phyloP scores from a whole-genome alignment of 2,329 filamentous ascomycete genomes.

The Pseudogymnoascus sp. region DNA sequence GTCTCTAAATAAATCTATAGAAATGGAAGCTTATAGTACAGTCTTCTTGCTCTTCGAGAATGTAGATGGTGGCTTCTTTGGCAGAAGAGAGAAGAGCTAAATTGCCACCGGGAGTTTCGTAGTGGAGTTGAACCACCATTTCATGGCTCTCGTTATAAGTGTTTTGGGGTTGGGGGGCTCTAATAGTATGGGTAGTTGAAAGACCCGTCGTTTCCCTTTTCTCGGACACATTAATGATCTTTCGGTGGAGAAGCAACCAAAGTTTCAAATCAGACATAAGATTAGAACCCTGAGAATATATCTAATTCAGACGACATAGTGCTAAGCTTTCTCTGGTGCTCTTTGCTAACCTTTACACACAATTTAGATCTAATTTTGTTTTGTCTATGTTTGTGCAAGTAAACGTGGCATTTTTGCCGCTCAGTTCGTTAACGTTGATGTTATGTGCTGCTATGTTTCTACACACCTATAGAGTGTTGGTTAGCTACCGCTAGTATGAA shows the following conservation, averaged over 20 bases:
- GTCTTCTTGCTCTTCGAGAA: background rate
- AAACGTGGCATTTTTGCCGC: conserved; percentile 33
- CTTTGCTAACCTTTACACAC: background rate
- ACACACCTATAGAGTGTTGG: conserved; percentile 17
- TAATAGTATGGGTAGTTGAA: too few species aligned
- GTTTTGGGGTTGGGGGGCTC: too few species aligned
- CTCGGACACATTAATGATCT: background rate
- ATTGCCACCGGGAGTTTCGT: too few species aligned
- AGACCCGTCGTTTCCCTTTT: too few species aligned
- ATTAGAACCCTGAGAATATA: background rate
- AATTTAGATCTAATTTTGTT: conserved; percentile 22
- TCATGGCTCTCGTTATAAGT: too few species aligned
- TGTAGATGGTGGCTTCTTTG: background rate
- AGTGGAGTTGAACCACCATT: too few species aligned
- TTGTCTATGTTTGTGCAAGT: conserved; percentile 36
- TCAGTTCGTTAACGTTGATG: conserved; percentile 37
- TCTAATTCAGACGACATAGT: background rate
- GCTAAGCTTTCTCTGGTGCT: background rate
- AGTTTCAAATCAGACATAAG: too few species aligned
- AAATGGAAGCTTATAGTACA: too few species aligned
- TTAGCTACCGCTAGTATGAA: background rate
- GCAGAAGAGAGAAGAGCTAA: too few species aligned
- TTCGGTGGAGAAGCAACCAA: background rate
- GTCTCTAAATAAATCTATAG: too few species aligned
- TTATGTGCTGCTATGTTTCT: conserved; percentile 36